Evolutionary conservation across 768 basidiomycete genomes (phyloP).

Genomic region (Tulasnella sp.): DNA sequence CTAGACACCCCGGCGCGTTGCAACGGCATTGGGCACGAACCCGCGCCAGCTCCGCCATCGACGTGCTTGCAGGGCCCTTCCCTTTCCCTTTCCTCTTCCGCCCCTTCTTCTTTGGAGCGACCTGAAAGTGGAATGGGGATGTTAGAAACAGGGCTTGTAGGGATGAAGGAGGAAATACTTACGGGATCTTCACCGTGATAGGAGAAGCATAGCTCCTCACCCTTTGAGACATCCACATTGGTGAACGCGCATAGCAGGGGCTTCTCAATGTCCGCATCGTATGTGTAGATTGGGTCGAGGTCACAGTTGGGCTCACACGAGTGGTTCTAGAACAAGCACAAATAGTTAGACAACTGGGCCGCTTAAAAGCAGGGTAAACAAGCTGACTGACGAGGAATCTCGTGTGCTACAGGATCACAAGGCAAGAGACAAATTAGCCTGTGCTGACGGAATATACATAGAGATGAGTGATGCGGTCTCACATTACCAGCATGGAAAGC

Average conservation of each 20-base stretch:
- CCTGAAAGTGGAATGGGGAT: background rate
- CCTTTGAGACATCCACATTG: conserved; percentile 45
- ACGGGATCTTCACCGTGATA: conserved; percentile 48
- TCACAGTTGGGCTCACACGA: conserved; percentile 80
- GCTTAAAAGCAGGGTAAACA: background rate
- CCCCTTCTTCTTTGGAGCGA: background rate
- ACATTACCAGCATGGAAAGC: conserved; percentile 85
- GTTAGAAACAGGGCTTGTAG: no score
- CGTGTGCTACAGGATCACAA: conserved; percentile 80
- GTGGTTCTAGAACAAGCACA: conserved; percentile 56
- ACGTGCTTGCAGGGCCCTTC: background rate
- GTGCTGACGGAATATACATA: background rate
- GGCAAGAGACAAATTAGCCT: no score
- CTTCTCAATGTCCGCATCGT: conserved; percentile 61
- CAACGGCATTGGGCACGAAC: background rate
- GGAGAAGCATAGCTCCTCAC: conserved; percentile 68
- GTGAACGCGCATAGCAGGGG: conserved; percentile 63
- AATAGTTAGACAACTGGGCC: background rate
- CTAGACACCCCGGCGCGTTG: background rate
- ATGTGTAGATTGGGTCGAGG: conserved; percentile 65
- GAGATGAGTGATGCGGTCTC: conserved; percentile 27
- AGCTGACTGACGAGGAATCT: conserved; percentile 58
- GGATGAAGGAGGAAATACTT: conserved; percentile 14
- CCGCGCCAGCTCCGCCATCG: no score
- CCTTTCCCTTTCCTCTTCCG: conserved; percentile 24